These are phyloP conservation scores for Aleurites moluccanus DNA, from an alignment of 441 rosid genomes.

Conservation along the genomic window DNA sequence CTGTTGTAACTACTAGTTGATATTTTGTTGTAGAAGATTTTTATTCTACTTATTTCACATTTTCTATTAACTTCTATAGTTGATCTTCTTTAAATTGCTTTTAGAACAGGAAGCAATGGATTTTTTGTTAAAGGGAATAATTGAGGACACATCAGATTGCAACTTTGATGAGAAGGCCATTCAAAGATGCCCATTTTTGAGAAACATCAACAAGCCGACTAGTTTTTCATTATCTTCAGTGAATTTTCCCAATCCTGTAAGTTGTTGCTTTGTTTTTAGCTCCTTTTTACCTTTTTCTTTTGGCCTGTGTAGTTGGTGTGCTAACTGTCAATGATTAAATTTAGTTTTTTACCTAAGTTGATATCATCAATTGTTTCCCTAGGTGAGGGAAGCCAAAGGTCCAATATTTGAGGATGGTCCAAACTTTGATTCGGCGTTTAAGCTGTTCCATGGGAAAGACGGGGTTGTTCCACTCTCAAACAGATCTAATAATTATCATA, in stretches of 20 bases:
- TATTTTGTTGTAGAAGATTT: background rate
- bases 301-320: background rate
- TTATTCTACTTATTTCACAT: background rate
- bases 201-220: conserved; percentile 77
- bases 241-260: conserved; percentile 52
- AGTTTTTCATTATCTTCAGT: conserved; percentile 58
- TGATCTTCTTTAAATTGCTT: background rate
- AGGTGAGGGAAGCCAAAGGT: conserved; percentile 59
- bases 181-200: conserved; percentile 74
- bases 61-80: background rate
- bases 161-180: conserved; percentile 49
- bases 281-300: background rate
- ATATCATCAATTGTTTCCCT: conserved; percentile 12
- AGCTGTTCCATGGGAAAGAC: conserved; percentile 78
- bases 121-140: conserved; percentile 36
- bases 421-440: conserved; percentile 60
- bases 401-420: conserved; percentile 91
- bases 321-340: background rate
- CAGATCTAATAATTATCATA: conserved; percentile 28
- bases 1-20: background rate
- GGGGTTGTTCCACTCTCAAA: conserved; percentile 74
- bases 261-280: background rate
- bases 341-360: background rate
- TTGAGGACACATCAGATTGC: conserved; percentile 44
- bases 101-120: conserved; percentile 36